Percentiles rank a stretch among this genome's conserved stretches.
These are phyloP conservation scores for Cutaneotrichosporon dermatis DNA, from an alignment of 1,284 basidiomycete species.

Conservation along the genomic window DNA sequence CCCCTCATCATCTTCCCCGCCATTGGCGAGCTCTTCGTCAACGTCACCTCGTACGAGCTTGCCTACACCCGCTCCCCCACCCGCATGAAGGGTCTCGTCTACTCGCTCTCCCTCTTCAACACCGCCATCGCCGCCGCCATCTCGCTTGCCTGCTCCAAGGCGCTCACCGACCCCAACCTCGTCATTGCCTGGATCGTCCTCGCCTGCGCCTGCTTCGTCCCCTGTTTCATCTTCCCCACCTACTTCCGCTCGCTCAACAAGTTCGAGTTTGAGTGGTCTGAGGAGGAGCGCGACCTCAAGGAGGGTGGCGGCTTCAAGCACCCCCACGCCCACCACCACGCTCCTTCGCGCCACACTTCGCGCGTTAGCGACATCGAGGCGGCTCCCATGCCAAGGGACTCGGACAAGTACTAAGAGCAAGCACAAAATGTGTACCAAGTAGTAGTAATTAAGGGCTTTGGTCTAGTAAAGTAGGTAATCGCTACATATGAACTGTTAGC, in stretches of 20 bases:
- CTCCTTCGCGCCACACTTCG: too few species aligned
- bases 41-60: conserved; percentile 53
- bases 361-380: background rate
- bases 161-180: conserved; percentile 50
- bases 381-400: background rate
- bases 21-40: conserved; percentile 53
- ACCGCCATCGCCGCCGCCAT: conserved; percentile 43
- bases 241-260: conserved; percentile 36
- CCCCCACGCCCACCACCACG: background rate
- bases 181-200: conserved; percentile 50
- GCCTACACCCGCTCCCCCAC: conserved; percentile 51
- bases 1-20: conserved; percentile 52
- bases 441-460: too few species aligned
- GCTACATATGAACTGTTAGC: too few species aligned
- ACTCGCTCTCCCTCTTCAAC: conserved; percentile 48
- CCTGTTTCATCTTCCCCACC: conserved; percentile 23
- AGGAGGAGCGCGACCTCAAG: conserved; percentile 3
- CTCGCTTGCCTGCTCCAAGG: conserved; percentile 35
- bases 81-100: conserved; percentile 50
- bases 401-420: background rate
- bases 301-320: conserved; percentile 3
- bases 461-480: too few species aligned
- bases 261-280: conserved; percentile 20
- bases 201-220: conserved; percentile 38
- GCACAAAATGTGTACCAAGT: too few species aligned